These are phyloP conservation scores for Galeopsis tetrahit DNA, from an alignment of 257 asterid genomes.

Conservation along the genomic window DNA sequence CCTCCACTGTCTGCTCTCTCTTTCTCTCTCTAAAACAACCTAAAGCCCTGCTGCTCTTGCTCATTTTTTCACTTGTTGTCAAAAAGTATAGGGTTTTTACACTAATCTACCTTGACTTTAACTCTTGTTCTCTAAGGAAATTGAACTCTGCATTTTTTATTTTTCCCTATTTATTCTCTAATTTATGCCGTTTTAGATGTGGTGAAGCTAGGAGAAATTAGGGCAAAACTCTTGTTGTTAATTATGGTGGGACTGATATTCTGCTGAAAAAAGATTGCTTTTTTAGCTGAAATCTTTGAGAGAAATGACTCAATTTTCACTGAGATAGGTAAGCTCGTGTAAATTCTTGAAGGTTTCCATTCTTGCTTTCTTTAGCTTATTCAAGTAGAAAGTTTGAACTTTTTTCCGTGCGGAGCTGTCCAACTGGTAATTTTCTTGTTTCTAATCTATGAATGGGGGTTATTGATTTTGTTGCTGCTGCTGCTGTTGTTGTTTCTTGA, in stretches of 20 bases:
- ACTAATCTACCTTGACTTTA: slow-evolving; percentile 44
- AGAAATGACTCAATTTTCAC: slow-evolving; percentile 48
- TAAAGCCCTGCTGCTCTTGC: slow-evolving; percentile 41
- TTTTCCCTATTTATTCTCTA: neutral
- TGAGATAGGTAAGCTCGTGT: slow-evolving; percentile 41
- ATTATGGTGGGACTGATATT: slow-evolving; percentile 43
- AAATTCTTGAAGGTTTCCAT: slow-evolving; percentile 22
- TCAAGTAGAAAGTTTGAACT: slow-evolving; percentile 25
- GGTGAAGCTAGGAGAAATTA: slow-evolving; percentile 39
- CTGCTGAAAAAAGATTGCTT: slow-evolving; percentile 35
- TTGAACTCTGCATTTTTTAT: slow-evolving; percentile 25
- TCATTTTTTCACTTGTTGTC: slow-evolving; percentile 32
- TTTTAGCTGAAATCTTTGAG: slow-evolving; percentile 37
- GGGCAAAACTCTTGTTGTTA: slow-evolving; percentile 46
- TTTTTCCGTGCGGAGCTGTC: slow-evolving; percentile 23
- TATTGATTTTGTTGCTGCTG: neutral
- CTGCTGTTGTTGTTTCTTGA: neutral
- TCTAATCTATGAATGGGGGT: slow-evolving; percentile 23
- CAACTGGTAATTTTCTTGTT: slow-evolving; percentile 21
- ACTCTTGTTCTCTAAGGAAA: slow-evolving; percentile 27
- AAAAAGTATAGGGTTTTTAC: slow-evolving; percentile 35
- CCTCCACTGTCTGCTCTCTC: slow-evolving; percentile 39
- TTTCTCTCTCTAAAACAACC: slow-evolving; percentile 42
- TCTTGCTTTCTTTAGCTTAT: slow-evolving; percentile 17
- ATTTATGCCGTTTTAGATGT: slow-evolving; percentile 32